These are phyloP conservation scores for Basidiobolus meristosporus DNA, from an alignment of 371 early-diverging fungal genomes.

Conservation along the genomic window DNA sequence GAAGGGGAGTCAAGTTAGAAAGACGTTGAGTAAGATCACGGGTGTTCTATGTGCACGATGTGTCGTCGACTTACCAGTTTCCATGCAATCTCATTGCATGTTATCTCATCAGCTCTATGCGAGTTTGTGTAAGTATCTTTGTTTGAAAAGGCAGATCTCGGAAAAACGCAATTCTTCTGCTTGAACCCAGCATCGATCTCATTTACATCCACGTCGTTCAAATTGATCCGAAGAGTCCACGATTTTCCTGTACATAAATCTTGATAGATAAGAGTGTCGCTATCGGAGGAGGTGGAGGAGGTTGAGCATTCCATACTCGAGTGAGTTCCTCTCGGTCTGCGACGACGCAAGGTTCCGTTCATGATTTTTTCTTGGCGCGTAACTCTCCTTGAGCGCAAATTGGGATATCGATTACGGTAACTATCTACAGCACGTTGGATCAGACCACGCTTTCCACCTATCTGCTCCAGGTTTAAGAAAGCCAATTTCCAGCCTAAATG, in stretches of 20 bases:
- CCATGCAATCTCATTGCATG: conserved; percentile 52
- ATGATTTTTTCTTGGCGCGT: conserved; percentile 60
- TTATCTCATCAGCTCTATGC: conserved; percentile 31
- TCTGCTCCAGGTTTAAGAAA: conserved; percentile 59
- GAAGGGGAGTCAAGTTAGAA: no score
- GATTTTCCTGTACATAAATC: conserved; percentile 20
- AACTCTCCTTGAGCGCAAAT: conserved; percentile 59
- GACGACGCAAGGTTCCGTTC: no score
- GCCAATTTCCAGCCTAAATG: conserved; percentile 77
- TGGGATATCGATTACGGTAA: conserved; percentile 72
- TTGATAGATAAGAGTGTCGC: conserved; percentile 23
- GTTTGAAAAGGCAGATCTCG: conserved; percentile 21
- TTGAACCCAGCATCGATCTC: conserved; percentile 27
- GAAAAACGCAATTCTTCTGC: conserved; percentile 32
- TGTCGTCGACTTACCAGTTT: no score
- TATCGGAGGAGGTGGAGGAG: no score
- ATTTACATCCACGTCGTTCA: conserved; percentile 19
- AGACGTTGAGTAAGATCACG: no score
- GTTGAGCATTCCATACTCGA: no score
- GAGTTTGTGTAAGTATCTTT: conserved; percentile 23
- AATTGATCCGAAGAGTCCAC: conserved; percentile 25
- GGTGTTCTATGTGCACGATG: no score
- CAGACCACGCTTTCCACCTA: conserved; percentile 76
- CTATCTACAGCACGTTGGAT: conserved; percentile 91
- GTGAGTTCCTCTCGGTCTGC: no score